Evolutionary conservation across 2,329 filamentous ascomycete genomes (phyloP).

Genomic region (Chrysoporthe puriensis): DNA sequence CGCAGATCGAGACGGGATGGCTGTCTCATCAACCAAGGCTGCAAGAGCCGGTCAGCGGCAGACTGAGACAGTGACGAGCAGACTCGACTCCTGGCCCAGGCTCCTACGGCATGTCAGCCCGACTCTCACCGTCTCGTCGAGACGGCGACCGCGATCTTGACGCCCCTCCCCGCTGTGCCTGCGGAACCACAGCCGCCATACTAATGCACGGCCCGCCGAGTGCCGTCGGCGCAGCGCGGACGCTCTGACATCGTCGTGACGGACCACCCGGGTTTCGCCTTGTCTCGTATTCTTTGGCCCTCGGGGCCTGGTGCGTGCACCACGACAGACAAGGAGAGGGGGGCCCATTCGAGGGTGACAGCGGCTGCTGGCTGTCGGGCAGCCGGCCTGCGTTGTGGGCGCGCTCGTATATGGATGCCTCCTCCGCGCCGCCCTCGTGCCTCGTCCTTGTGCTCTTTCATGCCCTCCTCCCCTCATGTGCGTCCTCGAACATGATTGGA

Average conservation of each 20-base stretch:
- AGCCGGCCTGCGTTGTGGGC: neutral
- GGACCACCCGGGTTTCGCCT: neutral
- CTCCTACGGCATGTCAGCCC: neutral
- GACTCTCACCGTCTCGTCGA: neutral
- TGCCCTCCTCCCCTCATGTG: too few relatives aligned
- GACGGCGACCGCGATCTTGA: neutral
- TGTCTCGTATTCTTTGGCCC: neutral
- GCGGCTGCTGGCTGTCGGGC: neutral
- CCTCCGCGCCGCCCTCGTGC: neutral
- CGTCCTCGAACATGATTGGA: too few relatives aligned
- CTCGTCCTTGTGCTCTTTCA: neutral
- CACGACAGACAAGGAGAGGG: neutral
- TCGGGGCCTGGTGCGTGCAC: neutral
- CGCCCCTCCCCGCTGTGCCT: neutral
- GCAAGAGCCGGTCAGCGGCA: neutral
- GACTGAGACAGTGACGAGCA: neutral
- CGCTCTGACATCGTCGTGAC: conserved; percentile 5
- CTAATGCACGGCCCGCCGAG: conserved; percentile 5
- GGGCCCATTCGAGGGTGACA: neutral
- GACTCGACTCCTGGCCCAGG: neutral
- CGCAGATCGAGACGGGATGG: neutral
- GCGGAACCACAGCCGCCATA: neutral
- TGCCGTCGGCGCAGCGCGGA: conserved; percentile 1
- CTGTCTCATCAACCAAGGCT: neutral
- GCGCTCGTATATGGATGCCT: neutral